Evolutionary conservation across 768 basidiomycete species (phyloP).

Genomic region (Gloeopeniophorella convolvens): DNA sequence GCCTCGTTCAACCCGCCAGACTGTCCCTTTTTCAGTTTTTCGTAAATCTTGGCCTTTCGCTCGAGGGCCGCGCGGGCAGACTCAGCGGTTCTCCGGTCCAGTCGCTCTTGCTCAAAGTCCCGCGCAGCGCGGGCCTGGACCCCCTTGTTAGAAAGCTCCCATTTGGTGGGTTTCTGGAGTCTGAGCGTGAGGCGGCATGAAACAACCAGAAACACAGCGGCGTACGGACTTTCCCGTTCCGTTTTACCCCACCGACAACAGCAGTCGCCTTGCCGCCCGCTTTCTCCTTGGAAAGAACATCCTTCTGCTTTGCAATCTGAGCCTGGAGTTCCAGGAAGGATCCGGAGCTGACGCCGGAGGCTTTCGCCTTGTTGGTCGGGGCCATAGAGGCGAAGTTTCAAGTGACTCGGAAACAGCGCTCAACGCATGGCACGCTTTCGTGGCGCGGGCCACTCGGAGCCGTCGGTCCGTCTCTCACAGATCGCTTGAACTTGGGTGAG

Average conservation of each 20-base stretch:
- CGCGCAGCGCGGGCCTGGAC: slow-evolving; percentile 54
- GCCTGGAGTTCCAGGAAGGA: slow-evolving; percentile 82
- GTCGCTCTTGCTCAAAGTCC: slow-evolving; percentile 64
- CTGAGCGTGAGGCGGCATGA: background rate
- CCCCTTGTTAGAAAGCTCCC: slow-evolving; percentile 73
- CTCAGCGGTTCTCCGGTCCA: slow-evolving; percentile 66
- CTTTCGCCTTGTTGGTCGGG: slow-evolving; percentile 54
- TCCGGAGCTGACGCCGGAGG: slow-evolving; percentile 60
- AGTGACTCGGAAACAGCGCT: too few relatives aligned
- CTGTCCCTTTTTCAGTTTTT: slow-evolving; percentile 71
- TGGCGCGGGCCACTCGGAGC: too few relatives aligned
- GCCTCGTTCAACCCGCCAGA: slow-evolving; percentile 69
- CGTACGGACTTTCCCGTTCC: slow-evolving; percentile 60
- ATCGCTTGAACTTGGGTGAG: too few relatives aligned
- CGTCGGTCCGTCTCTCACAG: too few relatives aligned
- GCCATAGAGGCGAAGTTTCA: slow-evolving; percentile 39
- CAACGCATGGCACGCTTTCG: too few relatives aligned
- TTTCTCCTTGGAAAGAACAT: slow-evolving; percentile 61
- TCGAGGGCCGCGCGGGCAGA: slow-evolving; percentile 65
- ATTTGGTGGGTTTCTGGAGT: slow-evolving; percentile 66
- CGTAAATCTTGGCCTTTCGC: slow-evolving; percentile 74
- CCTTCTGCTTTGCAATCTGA: slow-evolving; percentile 43
- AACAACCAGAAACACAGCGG: slow-evolving; percentile 7
- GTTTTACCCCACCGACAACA: slow-evolving; percentile 56
- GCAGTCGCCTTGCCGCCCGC: slow-evolving; percentile 45